Evolutionary conservation across 192 early-diverging fungal species (phyloP).

Genomic region (Coemansia sp.): DNA sequence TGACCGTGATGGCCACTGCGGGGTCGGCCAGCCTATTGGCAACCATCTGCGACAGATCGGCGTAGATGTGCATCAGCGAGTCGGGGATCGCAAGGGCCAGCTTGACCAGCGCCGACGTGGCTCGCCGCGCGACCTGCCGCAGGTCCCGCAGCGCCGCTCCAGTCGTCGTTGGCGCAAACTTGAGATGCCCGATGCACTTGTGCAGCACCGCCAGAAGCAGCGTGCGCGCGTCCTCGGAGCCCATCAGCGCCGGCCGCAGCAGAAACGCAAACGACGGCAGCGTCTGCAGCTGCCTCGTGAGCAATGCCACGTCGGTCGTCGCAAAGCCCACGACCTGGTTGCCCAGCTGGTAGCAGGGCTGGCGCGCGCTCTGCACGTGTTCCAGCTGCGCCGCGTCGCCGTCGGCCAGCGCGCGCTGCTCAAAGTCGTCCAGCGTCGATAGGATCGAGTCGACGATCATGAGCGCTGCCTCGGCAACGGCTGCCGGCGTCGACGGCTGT

Average conservation of each 20-base stretch:
- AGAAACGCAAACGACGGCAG: slow-evolving; percentile 47
- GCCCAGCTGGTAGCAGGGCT: slow-evolving; percentile 31
- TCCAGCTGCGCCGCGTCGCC: neutral
- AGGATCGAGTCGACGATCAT: slow-evolving; percentile 33
- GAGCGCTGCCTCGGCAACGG: slow-evolving; percentile 34
- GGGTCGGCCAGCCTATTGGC: slow-evolving; percentile 23
- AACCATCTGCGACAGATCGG: slow-evolving; percentile 36
- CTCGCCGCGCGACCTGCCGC: slow-evolving; percentile 26
- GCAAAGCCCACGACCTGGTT: slow-evolving; percentile 16
- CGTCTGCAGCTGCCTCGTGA: slow-evolving; percentile 29
- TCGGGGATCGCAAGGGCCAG: slow-evolving; percentile 38
- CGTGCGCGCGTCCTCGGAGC: slow-evolving; percentile 13
- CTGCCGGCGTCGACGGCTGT: neutral
- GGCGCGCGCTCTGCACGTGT: slow-evolving; percentile 14
- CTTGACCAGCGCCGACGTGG: slow-evolving; percentile 37
- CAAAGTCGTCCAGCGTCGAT: slow-evolving; percentile 36
- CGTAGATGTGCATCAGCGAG: slow-evolving; percentile 43
- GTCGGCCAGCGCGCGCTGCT: slow-evolving; percentile 43
- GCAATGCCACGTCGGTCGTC: neutral
- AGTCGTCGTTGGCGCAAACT: neutral
- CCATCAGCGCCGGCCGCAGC: slow-evolving; percentile 28
- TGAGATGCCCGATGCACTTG: slow-evolving; percentile 21
- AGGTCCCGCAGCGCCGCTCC: slow-evolving; percentile 8
- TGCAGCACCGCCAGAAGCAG: slow-evolving; percentile 35
- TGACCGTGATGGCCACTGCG: slow-evolving; percentile 16